Base-by-base conservation (phyloP, 208 protist species). In the Porcisia deanei region DNA sequence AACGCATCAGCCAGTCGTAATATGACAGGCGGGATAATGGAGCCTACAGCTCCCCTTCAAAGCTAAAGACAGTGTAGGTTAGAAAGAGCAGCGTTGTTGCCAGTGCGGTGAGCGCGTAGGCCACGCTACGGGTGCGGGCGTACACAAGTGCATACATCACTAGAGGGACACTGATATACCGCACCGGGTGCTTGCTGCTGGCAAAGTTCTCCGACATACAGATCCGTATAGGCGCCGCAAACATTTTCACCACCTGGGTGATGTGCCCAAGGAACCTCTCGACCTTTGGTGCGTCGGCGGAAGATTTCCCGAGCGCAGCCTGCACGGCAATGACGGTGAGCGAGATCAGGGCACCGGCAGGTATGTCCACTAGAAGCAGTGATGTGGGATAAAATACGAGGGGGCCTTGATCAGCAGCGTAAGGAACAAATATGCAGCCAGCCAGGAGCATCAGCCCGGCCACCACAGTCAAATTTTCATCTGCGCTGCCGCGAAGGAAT, bases 281-380 rank as follows among this genome's bases (percentile, higher is more conserved):
- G 5, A 78, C 60, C 68, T 77, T 77, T 3, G 67, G 71, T 18
- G 59, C 43, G 68, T 78, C 78, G 10, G 67, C 52, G 14, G 57
- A 41, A 30, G 43, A n/a, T 14, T 61, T 65, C 4, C 73, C 73
- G 3, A 82, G 77, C 22, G 78, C 45, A 7, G 2, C 58, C 43
- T 71, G 58, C 41, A 58, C 73, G 0, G 78, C 57, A 0, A n/a
- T 43, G 1, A 68, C 54, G 1, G 78, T 73, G 14, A 78, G 57
- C 14, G 73, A 9, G 14, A 54, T 45, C 30, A 78, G 20, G n/a
- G 75, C 39, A 30, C 78, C 81, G 10, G 81, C 82, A 6, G 86
- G 81, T 9, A 90, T 57, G 69, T 93, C 89, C 7, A 87, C 80
- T 34, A 85, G 71, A 3, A 86, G 10, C n/a, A 79, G 60, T 4